phyloP scores from a whole-genome alignment of 2,329 filamentous ascomycete genomes.

The Monilinia aucupariae region DNA sequence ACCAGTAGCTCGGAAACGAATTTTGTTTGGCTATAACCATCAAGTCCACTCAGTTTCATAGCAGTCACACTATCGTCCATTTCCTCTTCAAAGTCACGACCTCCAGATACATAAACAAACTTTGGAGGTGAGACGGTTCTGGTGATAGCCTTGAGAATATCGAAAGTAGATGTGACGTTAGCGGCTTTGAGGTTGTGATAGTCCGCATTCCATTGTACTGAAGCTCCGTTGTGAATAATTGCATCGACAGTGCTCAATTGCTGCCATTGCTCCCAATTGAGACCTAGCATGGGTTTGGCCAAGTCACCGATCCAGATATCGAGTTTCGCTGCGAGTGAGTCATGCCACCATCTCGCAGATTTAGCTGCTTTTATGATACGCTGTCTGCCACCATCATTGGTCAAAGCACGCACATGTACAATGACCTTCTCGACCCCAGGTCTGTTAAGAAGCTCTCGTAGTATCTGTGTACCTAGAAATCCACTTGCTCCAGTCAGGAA shows the following conservation, averaged over 20 bases:
- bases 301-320: slow-evolving; percentile 53
- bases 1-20: slow-evolving; percentile 66
- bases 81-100: not conserved
- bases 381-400: not conserved
- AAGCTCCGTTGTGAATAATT: slow-evolving; percentile 74
- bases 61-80: not conserved
- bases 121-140: not conserved
- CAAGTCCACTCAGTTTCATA: slow-evolving; percentile 35
- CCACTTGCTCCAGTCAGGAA: slow-evolving; percentile 9
- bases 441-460: slow-evolving; percentile 3
- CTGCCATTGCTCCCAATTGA: slow-evolving; percentile 58
- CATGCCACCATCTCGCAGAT: slow-evolving; percentile 11
- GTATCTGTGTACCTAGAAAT: slow-evolving; percentile 3
- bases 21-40: slow-evolving; percentile 84
- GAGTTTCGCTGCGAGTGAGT: slow-evolving; percentile 7
- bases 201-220: slow-evolving; percentile 70
- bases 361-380: slow-evolving; percentile 1
- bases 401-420: slow-evolving; percentile 1
- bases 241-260: slow-evolving; percentile 61
- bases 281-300: slow-evolving; percentile 65
- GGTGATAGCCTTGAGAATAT: slow-evolving; percentile 17
- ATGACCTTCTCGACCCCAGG: slow-evolving; percentile 2
- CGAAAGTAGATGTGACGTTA: slow-evolving; percentile 60
- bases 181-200: slow-evolving; percentile 52
- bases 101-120: slow-evolving; percentile 13